Base-by-base conservation (phyloP, 2,329 filamentous ascomycete species). In the Colletotrichum gigasporum region DNA sequence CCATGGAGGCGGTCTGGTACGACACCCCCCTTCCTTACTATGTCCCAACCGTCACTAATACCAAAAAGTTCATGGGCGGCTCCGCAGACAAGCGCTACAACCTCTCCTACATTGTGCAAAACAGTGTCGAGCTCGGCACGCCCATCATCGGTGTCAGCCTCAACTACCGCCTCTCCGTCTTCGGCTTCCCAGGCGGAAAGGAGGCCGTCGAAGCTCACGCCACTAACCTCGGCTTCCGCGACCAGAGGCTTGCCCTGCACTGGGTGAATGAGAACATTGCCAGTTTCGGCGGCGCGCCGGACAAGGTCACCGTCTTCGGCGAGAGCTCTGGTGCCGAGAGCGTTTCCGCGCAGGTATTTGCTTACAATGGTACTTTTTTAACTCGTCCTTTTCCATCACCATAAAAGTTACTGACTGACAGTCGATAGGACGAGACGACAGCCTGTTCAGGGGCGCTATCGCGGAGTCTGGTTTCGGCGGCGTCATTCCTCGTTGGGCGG, bases 91-190 rank as follows among this genome's bases (percentile, higher is more conserved):
- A 78, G 30, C 79, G 86, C 26, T 90, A 90, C 71, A 90, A 90
- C 67, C 77, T 89, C 34, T 86, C 85, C 9, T 86, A 83, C 60
- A 84, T 90, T 30, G 84, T 90, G 2, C 70, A 80, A 12, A 79
- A 82, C 37, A 78, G 80, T 1, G 76, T 80, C 12, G 67, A 76
- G 12, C 77, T 83, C 16, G 77, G 77, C 41, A 82, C 80, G 34
- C 83, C 81, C 0, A 75, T 86, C 53, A 81, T 85, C 26, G 82
- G 75, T 0, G 79, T 85, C 3, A 78, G 78, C 9, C 67, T 86
- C 42, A 84, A 85, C 66, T 85, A 85, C 65, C 76, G 84, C 14
- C 73, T 83, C 7, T 78, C 76, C 10, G 78, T 79, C 2, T 82
- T 80, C 68, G 80, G 84, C 1, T 84, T 86, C 67, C 68, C 85